phyloP scores from a whole-genome alignment of 208 protist genomes.

The Trypanosoma mega region DNA sequence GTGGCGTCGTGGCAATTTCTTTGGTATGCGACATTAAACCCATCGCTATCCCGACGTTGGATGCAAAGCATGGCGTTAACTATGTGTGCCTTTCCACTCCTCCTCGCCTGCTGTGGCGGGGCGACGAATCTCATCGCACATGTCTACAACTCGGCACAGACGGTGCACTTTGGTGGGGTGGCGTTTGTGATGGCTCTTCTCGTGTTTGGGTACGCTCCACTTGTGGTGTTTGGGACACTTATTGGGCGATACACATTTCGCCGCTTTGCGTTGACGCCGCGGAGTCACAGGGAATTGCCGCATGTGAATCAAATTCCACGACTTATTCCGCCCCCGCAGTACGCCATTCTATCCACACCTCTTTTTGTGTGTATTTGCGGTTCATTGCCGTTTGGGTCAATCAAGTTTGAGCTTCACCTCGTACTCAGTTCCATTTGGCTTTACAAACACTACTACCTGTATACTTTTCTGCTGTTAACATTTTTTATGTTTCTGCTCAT shows the following conservation, averaged over 20 bases:
- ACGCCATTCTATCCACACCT: conserved; percentile 31
- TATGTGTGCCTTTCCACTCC: conserved; percentile 55
- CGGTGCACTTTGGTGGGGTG: conserved; percentile 59
- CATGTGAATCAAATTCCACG: conserved; percentile 93
- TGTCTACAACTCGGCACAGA: conserved; percentile 61
- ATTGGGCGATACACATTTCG: conserved; percentile 63
- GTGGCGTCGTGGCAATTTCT: conserved; percentile 65
- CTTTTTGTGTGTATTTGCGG: conserved; percentile 76
- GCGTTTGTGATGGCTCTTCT: conserved; percentile 74
- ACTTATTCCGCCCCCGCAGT: conserved; percentile 84
- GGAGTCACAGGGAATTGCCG: conserved; percentile 41
- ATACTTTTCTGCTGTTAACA: conserved; percentile 93
- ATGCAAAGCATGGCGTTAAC: conserved; percentile 71
- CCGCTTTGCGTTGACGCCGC: conserved; percentile 13
- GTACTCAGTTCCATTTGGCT: conserved; percentile 95
- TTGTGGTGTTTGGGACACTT: conserved; percentile 89
- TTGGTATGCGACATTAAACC: conserved; percentile 29
- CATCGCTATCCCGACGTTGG: conserved; percentile 28
- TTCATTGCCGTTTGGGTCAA: conserved; percentile 93
- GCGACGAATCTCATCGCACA: conserved; percentile 82
- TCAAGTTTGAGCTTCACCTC: conserved; percentile 96
- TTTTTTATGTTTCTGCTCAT: conserved; percentile 90
- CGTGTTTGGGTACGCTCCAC: conserved; percentile 76
- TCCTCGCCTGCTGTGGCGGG: conserved; percentile 33
- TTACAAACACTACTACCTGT: conserved; percentile 97